Evolutionary conservation across 371 early-diverging fungal species (phyloP), one percentile per base, ranked within the genome.

Genomic region (Mortierella sp.): DNA sequence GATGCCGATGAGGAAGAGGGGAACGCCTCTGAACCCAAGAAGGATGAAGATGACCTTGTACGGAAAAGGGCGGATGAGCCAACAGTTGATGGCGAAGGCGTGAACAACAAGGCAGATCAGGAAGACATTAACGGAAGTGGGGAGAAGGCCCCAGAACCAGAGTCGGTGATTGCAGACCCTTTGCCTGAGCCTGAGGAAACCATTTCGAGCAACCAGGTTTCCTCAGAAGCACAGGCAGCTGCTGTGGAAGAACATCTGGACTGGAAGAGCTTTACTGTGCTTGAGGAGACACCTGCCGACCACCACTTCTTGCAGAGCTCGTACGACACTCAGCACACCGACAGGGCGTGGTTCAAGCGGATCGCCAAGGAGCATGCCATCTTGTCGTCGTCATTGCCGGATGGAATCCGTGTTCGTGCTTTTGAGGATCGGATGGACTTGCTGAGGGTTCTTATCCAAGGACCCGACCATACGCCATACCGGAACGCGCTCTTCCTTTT

Each of bases 391-490:
- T 83, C 84, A 4, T 34, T 86, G 39, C 85, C 86, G 0, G 85
- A 85, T 13, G 89, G 89, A 14, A 89, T 90, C 61, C 83, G 86
- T 26, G 90, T 90, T 29, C 79, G 89, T 14, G 86, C 85, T 2
- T 90, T 88, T 66, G 89, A 88, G 67, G 85, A 87, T 58, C 76
- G 90, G 9, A 69, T 90, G 79, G 90, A 90, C 50, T 65, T 88
- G 13, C 52, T 91, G 22, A 79, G 89, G 5, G 87, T 86, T 5
- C 48, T 89, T 47, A 87, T 91, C 44, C 80, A 88, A 48, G 88
- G 89, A 1, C 88, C 89, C 4, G 81, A 81, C 16, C 80, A 81
- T 22, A 90, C 89, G 3, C 89, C 89, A 2, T 90, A 87, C 52
- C 86, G 85, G 26, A 79, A 83, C 29, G 86, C 81, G 14, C 50